phyloP scores from a whole-genome alignment of 116 monocot species.

The Posidonia oceanica region DNA sequence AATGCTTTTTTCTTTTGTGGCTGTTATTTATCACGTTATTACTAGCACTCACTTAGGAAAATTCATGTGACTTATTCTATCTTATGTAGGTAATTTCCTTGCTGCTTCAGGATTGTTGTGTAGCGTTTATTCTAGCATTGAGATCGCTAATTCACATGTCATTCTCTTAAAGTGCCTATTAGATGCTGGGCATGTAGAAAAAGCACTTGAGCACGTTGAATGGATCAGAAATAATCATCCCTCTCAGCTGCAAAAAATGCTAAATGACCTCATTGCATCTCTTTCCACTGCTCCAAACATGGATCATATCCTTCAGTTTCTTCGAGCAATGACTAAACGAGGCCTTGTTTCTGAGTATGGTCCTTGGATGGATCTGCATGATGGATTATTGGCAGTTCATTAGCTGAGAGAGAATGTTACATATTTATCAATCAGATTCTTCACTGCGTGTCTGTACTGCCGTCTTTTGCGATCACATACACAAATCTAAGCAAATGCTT shows the following conservation, averaged over 20 bases:
- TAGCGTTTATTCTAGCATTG: conserved; percentile 21
- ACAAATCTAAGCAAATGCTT: background rate
- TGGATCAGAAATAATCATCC: conserved; percentile 38
- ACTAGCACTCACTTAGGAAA: no score
- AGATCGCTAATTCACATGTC: conserved; percentile 38
- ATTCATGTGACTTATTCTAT: no score
- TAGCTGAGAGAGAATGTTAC: background rate
- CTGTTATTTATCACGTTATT: no score
- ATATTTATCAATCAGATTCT: background rate
- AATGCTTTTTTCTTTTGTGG: no score
- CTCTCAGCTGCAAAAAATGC: conserved; percentile 25
- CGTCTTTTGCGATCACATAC: no score
- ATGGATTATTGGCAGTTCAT: background rate
- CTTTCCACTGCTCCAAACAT: conserved; percentile 65
- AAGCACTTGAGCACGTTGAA: conserved; percentile 51
- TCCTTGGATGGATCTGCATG: conserved; percentile 21
- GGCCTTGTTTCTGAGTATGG: conserved; percentile 26
- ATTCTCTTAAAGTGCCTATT: conserved; percentile 54
- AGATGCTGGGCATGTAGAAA: conserved; percentile 40
- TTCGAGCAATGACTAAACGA: conserved; percentile 25
- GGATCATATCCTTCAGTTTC: conserved; percentile 40
- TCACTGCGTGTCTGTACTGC: background rate
- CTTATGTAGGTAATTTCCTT: conserved; percentile 32
- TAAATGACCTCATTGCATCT: conserved; percentile 39
- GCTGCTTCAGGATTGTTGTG: conserved; percentile 32